phyloP scores from a whole-genome alignment of 495 filamentous ascomycete genomes.

The Tuber indicum region DNA sequence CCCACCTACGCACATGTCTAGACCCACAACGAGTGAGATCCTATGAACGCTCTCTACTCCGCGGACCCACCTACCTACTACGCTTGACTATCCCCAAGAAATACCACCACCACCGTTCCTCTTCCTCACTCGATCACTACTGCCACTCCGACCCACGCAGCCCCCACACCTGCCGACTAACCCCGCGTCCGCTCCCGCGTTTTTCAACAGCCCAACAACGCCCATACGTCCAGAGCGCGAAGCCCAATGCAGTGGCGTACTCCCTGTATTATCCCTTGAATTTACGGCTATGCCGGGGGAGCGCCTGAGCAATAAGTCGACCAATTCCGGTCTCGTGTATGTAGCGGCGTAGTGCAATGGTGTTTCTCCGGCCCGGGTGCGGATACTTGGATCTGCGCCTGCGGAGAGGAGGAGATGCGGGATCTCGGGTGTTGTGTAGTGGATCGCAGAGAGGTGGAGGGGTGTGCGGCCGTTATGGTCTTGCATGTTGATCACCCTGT shows the following conservation, averaged over 20 bases:
- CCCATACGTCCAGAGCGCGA: neutral
- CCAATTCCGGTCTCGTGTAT: conserved; percentile 6
- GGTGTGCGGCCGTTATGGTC: conserved; percentile 10
- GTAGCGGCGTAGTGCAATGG: conserved; percentile 13
- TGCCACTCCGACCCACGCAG: neutral
- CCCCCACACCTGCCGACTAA: neutral
- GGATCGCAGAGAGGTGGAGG: conserved; percentile 12
- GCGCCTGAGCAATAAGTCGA: neutral
- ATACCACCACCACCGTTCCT: neutral
- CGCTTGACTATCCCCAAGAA: neutral
- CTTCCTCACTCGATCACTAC: neutral
- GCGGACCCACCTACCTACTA: neutral
- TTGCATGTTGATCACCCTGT: neutral
- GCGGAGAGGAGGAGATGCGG: conserved; percentile 8
- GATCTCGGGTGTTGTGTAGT: conserved; percentile 9
- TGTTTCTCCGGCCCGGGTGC: neutral
- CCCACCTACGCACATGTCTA: neutral
- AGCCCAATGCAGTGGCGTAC: conserved; percentile 15
- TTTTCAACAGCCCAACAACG: neutral
- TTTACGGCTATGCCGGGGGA: neutral
- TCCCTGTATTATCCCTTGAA: neutral
- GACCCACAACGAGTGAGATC: neutral
- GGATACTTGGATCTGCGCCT: neutral
- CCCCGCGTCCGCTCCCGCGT: neutral
- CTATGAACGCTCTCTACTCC: neutral